Base-by-base conservation (phyloP, 495 filamentous ascomycete genomes). In the Podospora bellae-mahoneyi region DNA sequence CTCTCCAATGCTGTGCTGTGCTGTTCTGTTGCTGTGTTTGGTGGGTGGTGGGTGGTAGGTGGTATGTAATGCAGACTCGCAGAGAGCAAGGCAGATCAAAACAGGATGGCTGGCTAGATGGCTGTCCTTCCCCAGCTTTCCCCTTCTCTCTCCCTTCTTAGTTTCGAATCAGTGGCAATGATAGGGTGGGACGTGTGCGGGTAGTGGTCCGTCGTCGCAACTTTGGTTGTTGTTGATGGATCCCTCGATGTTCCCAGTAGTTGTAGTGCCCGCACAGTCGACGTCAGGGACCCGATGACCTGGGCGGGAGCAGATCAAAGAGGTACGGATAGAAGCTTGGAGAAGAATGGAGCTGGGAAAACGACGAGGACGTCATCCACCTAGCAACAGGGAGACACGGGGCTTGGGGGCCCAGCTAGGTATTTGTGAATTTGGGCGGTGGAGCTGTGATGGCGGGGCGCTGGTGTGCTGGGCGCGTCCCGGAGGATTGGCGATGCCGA, bases 291-390 rank as follows among this genome's bases (percentile, higher is more conserved):
- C 63, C 66, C n/a, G 55, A 10, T 28, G 39, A 48, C 39, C 39
- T 48, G 39, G 39, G 39, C 7, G 39, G 13, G 15, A 20, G 55
- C n/a, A 19, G 55, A 58, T 26, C 55, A 19, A 10, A 20, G 18
- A 20, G 55, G n/a, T 23, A 23, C 23, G 23, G 23, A 23, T 23
- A 58, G 55, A 58, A 23, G n/a, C 44, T 20, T 65, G 67, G 34
- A 23, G 16, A 23, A 48, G 23, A 32, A 32, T 48, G 26, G 30
- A 48, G 58, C 59, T 58, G 53, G 56, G 62, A 58, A 57, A 19
- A 58, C 15, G 39, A 62, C 48, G 61, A 70, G 69, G 65, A 70
- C 69, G 69, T 70, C 69, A 70, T 70, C 56, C 60, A 57, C 39
- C 39, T 48, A 48, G 39, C 55, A 64, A 48, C 55, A 30, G 20